Conservation (phyloP, 768 basidiomycete genomes). For the Leccinum obscurum region DNA sequence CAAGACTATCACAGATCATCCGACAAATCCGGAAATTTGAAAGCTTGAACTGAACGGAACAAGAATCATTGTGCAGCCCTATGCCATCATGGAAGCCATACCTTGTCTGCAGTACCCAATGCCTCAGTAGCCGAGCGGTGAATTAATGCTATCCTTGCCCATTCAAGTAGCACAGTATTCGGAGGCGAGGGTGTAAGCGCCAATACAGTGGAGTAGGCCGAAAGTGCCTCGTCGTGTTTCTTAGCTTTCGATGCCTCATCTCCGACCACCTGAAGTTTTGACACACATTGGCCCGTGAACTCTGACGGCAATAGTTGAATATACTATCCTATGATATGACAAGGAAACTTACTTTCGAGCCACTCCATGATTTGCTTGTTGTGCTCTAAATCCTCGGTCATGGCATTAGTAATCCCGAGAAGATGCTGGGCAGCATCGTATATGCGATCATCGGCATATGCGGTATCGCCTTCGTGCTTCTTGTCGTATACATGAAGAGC, state of each 20-base stretch:
- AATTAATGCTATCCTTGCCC: background rate
- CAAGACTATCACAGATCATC: background rate
- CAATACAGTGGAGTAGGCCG: background rate
- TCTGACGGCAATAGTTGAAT: background rate
- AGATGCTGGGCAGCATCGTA: background rate
- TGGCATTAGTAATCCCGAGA: background rate
- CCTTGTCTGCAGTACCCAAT: background rate
- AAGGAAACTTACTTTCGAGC: background rate
- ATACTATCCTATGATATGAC: background rate
- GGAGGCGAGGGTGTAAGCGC: background rate
- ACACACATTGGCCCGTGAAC: background rate
- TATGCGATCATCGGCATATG: background rate
- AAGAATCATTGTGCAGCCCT: background rate
- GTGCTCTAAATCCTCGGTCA: background rate
- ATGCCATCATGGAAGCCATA: background rate
- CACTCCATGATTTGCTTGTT: background rate
- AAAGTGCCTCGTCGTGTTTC: background rate
- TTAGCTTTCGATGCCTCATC: background rate
- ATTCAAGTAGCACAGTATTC: background rate
- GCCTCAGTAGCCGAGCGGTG: background rate
- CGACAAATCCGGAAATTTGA: background rate
- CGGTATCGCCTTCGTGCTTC: background rate
- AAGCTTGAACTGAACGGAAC: background rate
- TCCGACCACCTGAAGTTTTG: background rate
- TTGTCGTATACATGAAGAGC: background rate